Evolutionary conservation across 2,329 filamentous ascomycete species (phyloP).

Genomic region (Raffaelea ambrosiae): DNA sequence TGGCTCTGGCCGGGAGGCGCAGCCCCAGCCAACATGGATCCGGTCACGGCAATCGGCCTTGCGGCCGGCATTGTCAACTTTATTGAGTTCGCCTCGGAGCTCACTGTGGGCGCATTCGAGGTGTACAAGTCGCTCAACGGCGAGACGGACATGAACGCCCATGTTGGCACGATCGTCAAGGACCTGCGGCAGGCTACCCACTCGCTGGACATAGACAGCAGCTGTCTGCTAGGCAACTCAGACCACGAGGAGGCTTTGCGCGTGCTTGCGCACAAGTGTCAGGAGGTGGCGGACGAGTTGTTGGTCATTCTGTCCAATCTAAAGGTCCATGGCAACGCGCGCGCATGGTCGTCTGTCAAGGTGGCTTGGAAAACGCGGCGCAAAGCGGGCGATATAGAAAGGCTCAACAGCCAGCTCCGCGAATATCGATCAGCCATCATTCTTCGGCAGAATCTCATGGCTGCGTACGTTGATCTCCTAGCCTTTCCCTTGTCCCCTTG

Average conservation of each 20-base stretch:
- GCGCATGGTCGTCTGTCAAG: too few relatives aligned
- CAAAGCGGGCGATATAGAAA: not conserved
- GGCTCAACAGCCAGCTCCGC: not conserved
- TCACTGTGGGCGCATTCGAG: constrained; percentile 32
- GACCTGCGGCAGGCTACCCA: not conserved
- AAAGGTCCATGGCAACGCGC: not conserved
- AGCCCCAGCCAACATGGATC: constrained; percentile 12
- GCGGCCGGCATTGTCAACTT: constrained; percentile 35
- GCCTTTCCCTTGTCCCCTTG: not conserved
- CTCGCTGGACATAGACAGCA: too few relatives aligned
- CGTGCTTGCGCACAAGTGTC: not conserved
- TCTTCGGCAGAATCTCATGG: not conserved
- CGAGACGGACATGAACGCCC: not conserved
- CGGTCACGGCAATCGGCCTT: constrained; percentile 28
- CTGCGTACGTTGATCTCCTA: not conserved
- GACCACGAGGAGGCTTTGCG: not conserved
- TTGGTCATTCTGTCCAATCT: not conserved
- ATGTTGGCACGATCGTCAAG: not conserved
- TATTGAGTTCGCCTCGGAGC: constrained; percentile 33
- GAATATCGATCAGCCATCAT: not conserved
- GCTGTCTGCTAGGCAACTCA: not conserved
- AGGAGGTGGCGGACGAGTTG: not conserved
- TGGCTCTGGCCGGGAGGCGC: too few relatives aligned
- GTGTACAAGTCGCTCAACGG: constrained; percentile 38
- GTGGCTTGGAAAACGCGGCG: not conserved